Evolutionary conservation across 1,139 yeast genomes (phyloP).

Genomic region (Debaryomyces udenii): DNA sequence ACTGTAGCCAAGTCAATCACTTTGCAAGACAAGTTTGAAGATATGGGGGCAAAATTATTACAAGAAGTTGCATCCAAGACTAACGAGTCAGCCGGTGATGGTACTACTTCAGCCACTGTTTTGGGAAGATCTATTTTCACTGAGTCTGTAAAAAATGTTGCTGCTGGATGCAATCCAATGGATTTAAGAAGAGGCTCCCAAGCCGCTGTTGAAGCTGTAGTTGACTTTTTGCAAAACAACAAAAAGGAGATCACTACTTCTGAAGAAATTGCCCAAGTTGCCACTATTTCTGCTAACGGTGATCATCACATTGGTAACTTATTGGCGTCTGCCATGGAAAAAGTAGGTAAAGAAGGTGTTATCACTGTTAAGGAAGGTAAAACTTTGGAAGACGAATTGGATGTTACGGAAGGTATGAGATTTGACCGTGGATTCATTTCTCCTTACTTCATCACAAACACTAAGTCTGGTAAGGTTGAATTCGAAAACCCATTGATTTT

Average conservation of each 20-base stretch:
- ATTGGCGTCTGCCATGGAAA: slow-evolving; percentile 97
- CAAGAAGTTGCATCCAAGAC: slow-evolving; percentile 99
- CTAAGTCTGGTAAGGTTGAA: slow-evolving; percentile 96
- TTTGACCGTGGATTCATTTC: slow-evolving; percentile 98
- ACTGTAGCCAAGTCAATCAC: slow-evolving; percentile 92
- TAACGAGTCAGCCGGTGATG: slow-evolving; percentile 98
- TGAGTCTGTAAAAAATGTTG: slow-evolving; percentile 96
- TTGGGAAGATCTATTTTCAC: slow-evolving; percentile 96
- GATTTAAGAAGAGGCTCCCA: slow-evolving; percentile 98
- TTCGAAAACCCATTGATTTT: slow-evolving; percentile 92
- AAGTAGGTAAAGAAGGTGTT: slow-evolving; percentile 99
- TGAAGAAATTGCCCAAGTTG: slow-evolving; percentile 98
- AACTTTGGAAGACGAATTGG: slow-evolving; percentile 95
- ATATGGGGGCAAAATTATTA: slow-evolving; percentile 92
- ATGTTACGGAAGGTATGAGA: slow-evolving; percentile 99
- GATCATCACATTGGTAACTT: slow-evolving; percentile 92
- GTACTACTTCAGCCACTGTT: slow-evolving; percentile 98
- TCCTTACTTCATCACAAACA: slow-evolving; percentile 96
- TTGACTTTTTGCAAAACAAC: slow-evolving; percentile 82
- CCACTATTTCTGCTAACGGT: slow-evolving; percentile 98
- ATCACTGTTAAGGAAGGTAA: slow-evolving; percentile 97
- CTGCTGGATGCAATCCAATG: slow-evolving; percentile 99
- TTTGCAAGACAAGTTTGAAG: slow-evolving; percentile 91
- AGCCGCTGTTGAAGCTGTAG: slow-evolving; percentile 97
- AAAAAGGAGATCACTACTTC: slow-evolving; percentile 97